These are phyloP conservation scores for Trametes polyzona DNA, from an alignment of 1,284 basidiomycete species.

Conservation along the genomic window DNA sequence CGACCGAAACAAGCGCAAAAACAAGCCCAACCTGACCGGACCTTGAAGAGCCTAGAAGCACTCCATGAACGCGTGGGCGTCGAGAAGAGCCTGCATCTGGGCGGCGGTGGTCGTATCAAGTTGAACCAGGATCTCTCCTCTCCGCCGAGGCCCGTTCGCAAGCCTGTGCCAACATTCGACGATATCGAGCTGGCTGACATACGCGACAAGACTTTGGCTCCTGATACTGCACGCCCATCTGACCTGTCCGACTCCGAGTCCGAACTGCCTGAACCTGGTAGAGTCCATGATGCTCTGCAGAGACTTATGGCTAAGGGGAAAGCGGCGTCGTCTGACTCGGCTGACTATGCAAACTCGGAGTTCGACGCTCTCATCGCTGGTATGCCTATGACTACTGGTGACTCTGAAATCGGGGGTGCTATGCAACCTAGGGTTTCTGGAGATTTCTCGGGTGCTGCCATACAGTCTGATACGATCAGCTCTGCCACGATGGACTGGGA, in stretches of 20 bases:
- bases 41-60: conserved; percentile 47
- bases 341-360: conserved; percentile 44
- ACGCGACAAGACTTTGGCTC: conserved; percentile 34
- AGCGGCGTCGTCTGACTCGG: conserved; percentile 21
- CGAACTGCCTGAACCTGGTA: conserved; percentile 50
- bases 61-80: conserved; percentile 51
- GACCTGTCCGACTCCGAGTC: conserved; percentile 38
- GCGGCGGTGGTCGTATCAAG: conserved; percentile 51
- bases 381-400: conserved; percentile 12
- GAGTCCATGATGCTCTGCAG: conserved; percentile 34
- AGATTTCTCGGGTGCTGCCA: background rate
- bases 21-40: conserved; percentile 32
- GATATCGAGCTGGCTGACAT: conserved; percentile 57
- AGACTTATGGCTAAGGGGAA: conserved; percentile 1
- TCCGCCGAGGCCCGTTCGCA: conserved; percentile 26
- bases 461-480: background rate
- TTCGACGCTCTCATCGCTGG: conserved; percentile 41
- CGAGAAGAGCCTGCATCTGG: conserved; percentile 43
- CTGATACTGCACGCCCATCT: conserved; percentile 14
- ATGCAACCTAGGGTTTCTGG: background rate
- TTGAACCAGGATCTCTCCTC: conserved; percentile 34
- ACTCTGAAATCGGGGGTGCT: too few relatives aligned
- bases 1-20: conserved; percentile 26
- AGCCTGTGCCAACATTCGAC: conserved; percentile 49
- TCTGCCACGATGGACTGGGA: background rate